Evolutionary conservation across 78 protist species (phyloP).

Genomic region (Tieghemostelium lacteum): DNA sequence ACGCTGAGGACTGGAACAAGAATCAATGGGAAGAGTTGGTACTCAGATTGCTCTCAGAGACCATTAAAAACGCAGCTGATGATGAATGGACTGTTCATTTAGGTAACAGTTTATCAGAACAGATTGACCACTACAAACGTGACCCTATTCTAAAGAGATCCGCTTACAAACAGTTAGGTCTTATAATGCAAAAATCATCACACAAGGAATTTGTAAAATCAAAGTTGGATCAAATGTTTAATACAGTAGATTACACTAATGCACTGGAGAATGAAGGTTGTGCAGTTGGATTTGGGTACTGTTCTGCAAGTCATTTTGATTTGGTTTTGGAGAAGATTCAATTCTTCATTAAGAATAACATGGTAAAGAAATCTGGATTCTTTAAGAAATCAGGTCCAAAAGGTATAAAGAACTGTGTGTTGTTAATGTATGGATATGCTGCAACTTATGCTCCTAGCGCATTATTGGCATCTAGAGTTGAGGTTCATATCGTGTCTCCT

Average conservation of each 20-base stretch:
- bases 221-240: constrained; percentile 71
- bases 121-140: constrained; percentile 57
- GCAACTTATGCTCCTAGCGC: constrained; percentile 53
- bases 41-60: constrained; percentile 54
- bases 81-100: constrained; percentile 84
- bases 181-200: constrained; percentile 62
- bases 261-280: constrained; percentile 71
- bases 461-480: constrained; percentile 73
- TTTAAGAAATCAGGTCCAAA: constrained; percentile 70
- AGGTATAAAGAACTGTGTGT: constrained; percentile 60
- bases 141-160: constrained; percentile 51
- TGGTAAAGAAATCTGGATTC: constrained; percentile 81
- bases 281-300: constrained; percentile 80
- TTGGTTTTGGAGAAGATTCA: constrained; percentile 60
- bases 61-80: constrained; percentile 73
- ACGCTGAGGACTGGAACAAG: constrained; percentile 2
- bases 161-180: constrained; percentile 70
- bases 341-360: constrained; percentile 23
- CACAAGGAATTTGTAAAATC: constrained; percentile 67
- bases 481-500: constrained; percentile 69
- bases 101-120: constrained; percentile 55
- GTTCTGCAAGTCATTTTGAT: constrained; percentile 77
- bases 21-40: constrained; percentile 78
- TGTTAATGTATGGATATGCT: constrained; percentile 58
- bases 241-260: constrained; percentile 47